These are phyloP conservation scores for Diplosphaera chodatii DNA, from an alignment of 139 green algal species.

Conservation along the genomic window DNA sequence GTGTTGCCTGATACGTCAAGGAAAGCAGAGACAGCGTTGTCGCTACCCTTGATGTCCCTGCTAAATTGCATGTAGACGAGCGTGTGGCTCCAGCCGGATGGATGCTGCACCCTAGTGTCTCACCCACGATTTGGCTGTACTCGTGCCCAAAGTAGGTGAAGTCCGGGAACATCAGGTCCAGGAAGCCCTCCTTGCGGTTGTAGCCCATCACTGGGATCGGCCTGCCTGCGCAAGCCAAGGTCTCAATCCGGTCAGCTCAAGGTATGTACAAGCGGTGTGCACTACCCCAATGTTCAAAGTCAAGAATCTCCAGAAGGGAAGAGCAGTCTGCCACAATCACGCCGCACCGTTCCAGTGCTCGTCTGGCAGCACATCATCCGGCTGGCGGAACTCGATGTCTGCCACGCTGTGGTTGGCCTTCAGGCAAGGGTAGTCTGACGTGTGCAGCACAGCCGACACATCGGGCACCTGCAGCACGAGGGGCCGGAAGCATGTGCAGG, in stretches of 20 bases:
- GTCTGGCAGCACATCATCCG: background rate
- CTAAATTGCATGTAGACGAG: no score
- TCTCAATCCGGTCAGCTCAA: no score
- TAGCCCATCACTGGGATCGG: slow-evolving; percentile 26
- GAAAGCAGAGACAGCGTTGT: no score
- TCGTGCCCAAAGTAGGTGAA: slow-evolving; percentile 36
- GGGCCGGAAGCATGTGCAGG: no score
- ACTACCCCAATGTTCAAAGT: no score
- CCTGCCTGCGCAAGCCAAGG: background rate
- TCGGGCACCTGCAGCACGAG: slow-evolving; percentile 28
- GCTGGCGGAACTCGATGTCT: background rate
- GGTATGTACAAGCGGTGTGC: no score
- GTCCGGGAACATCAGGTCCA: slow-evolving; percentile 37
- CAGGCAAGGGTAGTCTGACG: slow-evolving; percentile 38
- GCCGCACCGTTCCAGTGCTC: no score
- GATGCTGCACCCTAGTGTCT: background rate
- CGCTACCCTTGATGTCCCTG: no score
- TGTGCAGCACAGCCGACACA: slow-evolving; percentile 30
- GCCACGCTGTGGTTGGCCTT: background rate
- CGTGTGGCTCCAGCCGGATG: no score
- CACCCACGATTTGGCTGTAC: slow-evolving; percentile 19
- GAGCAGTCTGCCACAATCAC: no score
- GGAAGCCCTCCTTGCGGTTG: slow-evolving; percentile 12
- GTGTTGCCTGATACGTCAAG: no score
- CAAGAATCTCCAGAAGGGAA: no score